Conservation (phyloP, 1,139 yeast species). For the Yamadazyma diddensiae region DNA sequence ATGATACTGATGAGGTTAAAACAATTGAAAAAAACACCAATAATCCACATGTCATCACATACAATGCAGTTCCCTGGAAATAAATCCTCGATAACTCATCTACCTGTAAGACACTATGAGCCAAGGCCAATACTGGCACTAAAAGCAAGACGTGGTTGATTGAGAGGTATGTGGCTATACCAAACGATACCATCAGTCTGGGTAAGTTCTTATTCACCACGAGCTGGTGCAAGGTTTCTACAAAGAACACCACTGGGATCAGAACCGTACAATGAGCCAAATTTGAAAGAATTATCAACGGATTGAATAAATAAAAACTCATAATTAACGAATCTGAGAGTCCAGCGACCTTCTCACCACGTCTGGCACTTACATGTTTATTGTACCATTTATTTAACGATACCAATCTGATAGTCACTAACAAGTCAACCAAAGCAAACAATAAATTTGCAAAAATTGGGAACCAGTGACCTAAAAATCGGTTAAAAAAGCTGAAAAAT, state of each 20-base stretch:
- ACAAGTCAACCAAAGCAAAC: conserved; percentile 42
- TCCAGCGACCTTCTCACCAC: conserved; percentile 16
- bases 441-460: conserved; percentile 19
- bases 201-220: conserved; percentile 37
- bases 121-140: conserved; percentile 51
- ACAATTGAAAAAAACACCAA: conserved; percentile 35
- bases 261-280: conserved; percentile 67
- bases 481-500: conserved; percentile 25
- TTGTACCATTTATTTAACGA: conserved; percentile 38
- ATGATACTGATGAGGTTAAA: conserved; percentile 39
- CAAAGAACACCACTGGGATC: conserved; percentile 57
- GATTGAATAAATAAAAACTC: conserved; percentile 73
- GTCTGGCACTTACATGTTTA: conserved; percentile 23
- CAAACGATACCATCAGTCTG: conserved; percentile 52
- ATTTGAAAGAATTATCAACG: conserved; percentile 66
- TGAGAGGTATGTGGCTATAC: conserved; percentile 64
- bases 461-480: conserved; percentile 19
- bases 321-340: conserved; percentile 48
- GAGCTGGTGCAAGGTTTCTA: conserved; percentile 49
- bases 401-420: conserved; percentile 42
- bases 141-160: conserved; percentile 57
- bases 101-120: conserved; percentile 18
- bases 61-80: conserved; percentile 25
- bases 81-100: conserved; percentile 15
- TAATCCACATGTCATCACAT: conserved; percentile 23